Percentiles rank a stretch among this genome's conserved stretches.
These are phyloP conservation scores for Karstenula rhodostoma DNA, from an alignment of 2,329 filamentous ascomycete genomes.

Conservation along the genomic window DNA sequence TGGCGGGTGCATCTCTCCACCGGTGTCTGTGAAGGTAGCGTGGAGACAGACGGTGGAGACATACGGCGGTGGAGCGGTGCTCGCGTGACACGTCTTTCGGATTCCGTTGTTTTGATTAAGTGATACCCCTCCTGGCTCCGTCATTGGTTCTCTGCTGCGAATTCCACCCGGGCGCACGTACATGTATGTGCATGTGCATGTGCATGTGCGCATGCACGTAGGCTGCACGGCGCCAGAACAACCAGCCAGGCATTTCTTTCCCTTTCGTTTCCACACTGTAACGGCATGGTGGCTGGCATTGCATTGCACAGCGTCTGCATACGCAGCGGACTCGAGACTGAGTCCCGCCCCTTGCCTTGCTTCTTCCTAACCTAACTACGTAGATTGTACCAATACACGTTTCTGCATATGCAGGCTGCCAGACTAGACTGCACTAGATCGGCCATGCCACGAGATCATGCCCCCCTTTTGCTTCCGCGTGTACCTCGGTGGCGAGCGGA, in stretches of 20 bases:
- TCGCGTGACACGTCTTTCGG: conserved; percentile 12
- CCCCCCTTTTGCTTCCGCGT: not conserved
- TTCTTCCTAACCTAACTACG: not conserved
- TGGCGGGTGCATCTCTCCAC: not conserved
- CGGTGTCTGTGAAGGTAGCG: not conserved
- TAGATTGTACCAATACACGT: not conserved
- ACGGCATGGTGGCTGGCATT: not conserved
- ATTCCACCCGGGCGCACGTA: not conserved
- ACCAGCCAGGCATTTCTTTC: not conserved
- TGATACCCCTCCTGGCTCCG: not conserved
- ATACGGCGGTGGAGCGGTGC: not conserved
- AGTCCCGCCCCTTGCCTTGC: not conserved
- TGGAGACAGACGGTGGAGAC: conserved; percentile 1
- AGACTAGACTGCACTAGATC: too few species aligned
- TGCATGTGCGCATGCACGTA: conserved; percentile 2
- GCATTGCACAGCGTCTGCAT: too few species aligned
- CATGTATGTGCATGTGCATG: not conserved
- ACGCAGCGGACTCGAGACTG: not conserved
- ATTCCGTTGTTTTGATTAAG: conserved; percentile 14
- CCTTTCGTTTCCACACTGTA: not conserved
- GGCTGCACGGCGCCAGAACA: not conserved
- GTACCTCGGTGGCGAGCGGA: not conserved
- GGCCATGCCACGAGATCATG: not conserved
- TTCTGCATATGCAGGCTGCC: too few species aligned
- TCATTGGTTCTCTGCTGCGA: not conserved